Base-by-base conservation (phyloP, 2,329 filamentous ascomycete species). In the Penicillium sp. region DNA sequence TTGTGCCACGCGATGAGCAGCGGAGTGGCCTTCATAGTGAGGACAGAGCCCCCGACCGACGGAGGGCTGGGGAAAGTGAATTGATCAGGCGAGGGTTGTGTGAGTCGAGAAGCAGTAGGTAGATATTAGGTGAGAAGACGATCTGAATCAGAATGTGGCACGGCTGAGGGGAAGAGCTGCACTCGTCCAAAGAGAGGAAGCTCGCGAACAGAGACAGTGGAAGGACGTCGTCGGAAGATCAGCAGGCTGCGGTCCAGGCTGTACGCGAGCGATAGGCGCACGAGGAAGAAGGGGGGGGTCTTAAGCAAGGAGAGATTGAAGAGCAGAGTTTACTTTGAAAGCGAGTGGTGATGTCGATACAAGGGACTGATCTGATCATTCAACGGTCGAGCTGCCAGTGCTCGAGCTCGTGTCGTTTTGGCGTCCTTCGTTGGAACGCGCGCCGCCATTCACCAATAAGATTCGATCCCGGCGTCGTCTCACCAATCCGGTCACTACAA, bases 1-100 rank as follows among this genome's bases (percentile, higher is more conserved):
- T 97, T 92, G 81, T 99, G 96, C 95, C 95, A 99, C 84, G 96
- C 92, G 81, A 99, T 94, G 76, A 98, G 94, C 70, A 99, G 86
- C 71, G 95, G 94, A 74, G 92, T 90, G 75, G 93, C 93, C 86
- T 96, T 98, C 95, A 99, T 99, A 76, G 78, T 75, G 74, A 68
- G 64, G 67, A 67, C 65, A 66, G 64, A 71, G 70, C 71, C 60
- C 60, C 60, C 49, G 51, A 41, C 31, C 21, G 49, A 49, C 31
- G 26, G 50, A 21, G 46, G 50, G 58, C 50, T 58, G 30, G n/a
- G 21, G 51, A 41, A 31, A 44, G 19, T 41, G 13, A 52, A 47
- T 41, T 59, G 31, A 45, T 23, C 46, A 23, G 15, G 19, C 11
- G 48, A 51, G 17, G 35, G n/a, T 15, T 13, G 15, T 49, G 30